Conservation (phyloP, 2,329 filamentous ascomycete genomes). For the Scedosporium minutisporum region DNA sequence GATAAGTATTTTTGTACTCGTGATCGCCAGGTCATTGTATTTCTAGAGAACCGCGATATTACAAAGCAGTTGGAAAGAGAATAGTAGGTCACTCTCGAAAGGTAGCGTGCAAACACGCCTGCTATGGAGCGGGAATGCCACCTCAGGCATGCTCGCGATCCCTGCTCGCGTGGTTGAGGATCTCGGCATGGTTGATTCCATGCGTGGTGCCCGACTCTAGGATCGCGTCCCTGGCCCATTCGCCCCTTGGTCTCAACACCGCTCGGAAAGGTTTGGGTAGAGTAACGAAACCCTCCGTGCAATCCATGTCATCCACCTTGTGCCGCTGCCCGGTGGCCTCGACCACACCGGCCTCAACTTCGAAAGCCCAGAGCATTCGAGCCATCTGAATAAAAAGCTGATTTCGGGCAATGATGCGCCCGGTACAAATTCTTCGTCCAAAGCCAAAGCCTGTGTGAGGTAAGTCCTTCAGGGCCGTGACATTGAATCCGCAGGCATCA, state of each 20-base stretch:
- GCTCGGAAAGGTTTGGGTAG: constrained; percentile 18
- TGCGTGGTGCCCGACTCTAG: constrained; percentile 8
- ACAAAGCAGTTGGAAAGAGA: no score
- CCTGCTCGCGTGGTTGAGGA: neutral
- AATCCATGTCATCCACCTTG: constrained; percentile 14
- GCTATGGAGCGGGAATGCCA: no score
- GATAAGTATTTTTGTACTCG: no score
- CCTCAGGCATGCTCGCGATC: neutral
- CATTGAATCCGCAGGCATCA: constrained; percentile 9
- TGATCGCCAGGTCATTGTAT: no score
- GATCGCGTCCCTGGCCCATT: constrained; percentile 19
- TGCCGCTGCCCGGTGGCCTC: constrained; percentile 12
- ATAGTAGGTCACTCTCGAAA: no score
- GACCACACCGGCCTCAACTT: constrained; percentile 18
- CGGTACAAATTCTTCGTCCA: constrained; percentile 32
- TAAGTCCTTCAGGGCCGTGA: constrained; percentile 16
- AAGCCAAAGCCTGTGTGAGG: constrained; percentile 34
- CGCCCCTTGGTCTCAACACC: constrained; percentile 17
- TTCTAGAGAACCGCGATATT: no score
- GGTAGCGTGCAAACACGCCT: no score
- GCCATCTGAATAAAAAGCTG: constrained; percentile 31
- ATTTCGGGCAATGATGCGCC: constrained; percentile 37
- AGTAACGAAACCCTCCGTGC: constrained; percentile 18
- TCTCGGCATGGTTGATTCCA: constrained; percentile 5
- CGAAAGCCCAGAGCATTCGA: constrained; percentile 40